Percentiles rank a stretch among this genome's conserved stretches.
Conservation (phyloP, 495 filamentous ascomycete genomes). For the Geopyxis carbonaria region DNA sequence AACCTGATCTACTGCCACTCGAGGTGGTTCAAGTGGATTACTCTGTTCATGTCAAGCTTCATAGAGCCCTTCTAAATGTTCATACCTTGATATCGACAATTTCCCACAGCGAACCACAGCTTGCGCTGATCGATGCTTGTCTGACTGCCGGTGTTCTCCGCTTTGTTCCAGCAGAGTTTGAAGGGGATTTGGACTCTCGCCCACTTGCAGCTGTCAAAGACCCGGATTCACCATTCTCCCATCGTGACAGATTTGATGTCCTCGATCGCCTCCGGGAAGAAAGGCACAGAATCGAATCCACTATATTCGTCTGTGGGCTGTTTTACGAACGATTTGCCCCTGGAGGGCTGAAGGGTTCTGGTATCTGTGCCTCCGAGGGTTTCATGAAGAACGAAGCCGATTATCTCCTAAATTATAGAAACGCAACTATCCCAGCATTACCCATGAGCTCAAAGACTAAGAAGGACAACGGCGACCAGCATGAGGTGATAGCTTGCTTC, state of each 20-base stretch:
- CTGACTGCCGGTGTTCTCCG: conserved; percentile 43
- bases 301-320: conserved; percentile 55
- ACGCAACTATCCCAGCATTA: conserved; percentile 42
- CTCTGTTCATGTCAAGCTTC: conserved; percentile 35
- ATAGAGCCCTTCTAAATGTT: conserved; percentile 47
- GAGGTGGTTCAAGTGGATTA: conserved; percentile 46
- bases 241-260: conserved; percentile 41
- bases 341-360: conserved; percentile 38
- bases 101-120: conserved; percentile 38
- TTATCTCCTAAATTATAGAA: conserved; percentile 45
- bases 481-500: conserved; percentile 40
- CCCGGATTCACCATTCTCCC: conserved; percentile 31
- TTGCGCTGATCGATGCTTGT: conserved; percentile 57
- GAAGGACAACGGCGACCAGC: conserved; percentile 31
- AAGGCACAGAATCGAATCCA: conserved; percentile 38
- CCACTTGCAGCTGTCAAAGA: conserved; percentile 27
- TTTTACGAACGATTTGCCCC: conserved; percentile 59
- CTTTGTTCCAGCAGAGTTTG: conserved; percentile 62
- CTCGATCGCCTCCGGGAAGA: conserved; percentile 36
- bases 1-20: conserved; percentile 15
- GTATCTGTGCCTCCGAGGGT: conserved; percentile 35
- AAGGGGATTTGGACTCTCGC: conserved; percentile 36
- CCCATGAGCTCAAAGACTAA: no score
- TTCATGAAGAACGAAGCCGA: conserved; percentile 35
- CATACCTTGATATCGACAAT: conserved; percentile 63